Evolutionary conservation across 441 rosid genomes (phyloP), one percentile per base, ranked within the genome.

Genomic region (Iberis amara): DNA sequence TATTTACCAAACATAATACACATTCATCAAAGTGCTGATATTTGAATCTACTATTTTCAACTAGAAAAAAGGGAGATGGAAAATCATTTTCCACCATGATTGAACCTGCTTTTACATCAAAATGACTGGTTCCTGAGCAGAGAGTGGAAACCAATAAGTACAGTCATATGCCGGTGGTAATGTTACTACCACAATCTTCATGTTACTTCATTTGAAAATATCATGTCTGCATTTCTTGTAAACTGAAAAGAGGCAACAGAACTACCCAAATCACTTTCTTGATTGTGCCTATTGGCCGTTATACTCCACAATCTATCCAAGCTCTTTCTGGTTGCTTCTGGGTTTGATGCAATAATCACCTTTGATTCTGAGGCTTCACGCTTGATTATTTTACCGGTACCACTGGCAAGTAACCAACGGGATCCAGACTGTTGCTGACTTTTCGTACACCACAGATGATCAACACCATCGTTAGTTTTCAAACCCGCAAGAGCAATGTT

Each of bases 361-460:
- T 67, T 74, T 13, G 86, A 77, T 57, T 68, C 63, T 0, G 77
- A 66, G 52, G 65, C 48, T 39, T 78, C 64, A 36, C 59, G 54
- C 23, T 63, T 70, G 6, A 44, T 47, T 58, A 78, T 64, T 72
- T 81, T 62, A 11, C 67, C 62, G 70, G 55, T 43, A 64, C 89
- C 85, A 60, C 71, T 75, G 4, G 82, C 83, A 39, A 79, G 73
- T 66, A 83, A 75, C 95, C 92, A 86, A 30, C 83, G 74, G 32
- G 48, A 53, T 38, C 89, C 92, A 35, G 72, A 75, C 54, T 79
- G 83, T 42, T 68, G 77, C 65, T 83, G 85, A 15, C 65, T 37
- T 67, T 69, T 69, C 41, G 73, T 73, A 62, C 76, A 76, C 85
- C 85, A 80, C 3, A 35, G 73, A 15, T 66, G 70, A 39, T 47